Evolutionary conservation across 164 flowering plant genomes (phyloP).

Genomic region (Kalanchoe fedtschenkoi): DNA sequence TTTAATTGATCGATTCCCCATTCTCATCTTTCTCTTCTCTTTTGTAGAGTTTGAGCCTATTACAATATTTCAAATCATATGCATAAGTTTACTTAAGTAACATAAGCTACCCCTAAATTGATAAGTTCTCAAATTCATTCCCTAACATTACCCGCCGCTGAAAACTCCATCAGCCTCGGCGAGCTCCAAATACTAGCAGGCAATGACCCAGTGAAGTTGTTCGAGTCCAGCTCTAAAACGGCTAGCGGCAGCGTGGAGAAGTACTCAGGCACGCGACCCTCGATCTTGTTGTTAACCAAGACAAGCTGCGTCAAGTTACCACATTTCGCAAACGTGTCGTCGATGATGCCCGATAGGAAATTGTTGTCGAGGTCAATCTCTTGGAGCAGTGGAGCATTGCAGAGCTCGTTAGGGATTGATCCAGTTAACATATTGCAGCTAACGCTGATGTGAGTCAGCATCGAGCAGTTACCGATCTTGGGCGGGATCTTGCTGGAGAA

Average conservation of each 20-base stretch:
- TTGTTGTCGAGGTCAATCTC: slow-evolving; percentile 59
- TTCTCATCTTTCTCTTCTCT: too few relatives aligned
- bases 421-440: slow-evolving; percentile 47
- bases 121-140: too few relatives aligned
- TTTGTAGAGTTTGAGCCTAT: too few relatives aligned
- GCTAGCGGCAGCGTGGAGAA: slow-evolving; percentile 51
- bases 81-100: too few relatives aligned
- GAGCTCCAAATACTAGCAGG: slow-evolving; percentile 49
- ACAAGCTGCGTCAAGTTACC: slow-evolving; percentile 46
- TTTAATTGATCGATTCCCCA: too few relatives aligned
- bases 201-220: slow-evolving; percentile 52
- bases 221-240: slow-evolving; percentile 55
- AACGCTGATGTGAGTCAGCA: slow-evolving; percentile 39
- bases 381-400: slow-evolving; percentile 33
- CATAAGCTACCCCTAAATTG: too few relatives aligned
- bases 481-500: slow-evolving; percentile 51
- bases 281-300: slow-evolving; percentile 39
- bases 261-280: slow-evolving; percentile 53
- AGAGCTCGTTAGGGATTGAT: slow-evolving; percentile 46
- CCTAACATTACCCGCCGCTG: too few relatives aligned
- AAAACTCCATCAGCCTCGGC: slow-evolving; percentile 41
- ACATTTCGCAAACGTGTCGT: slow-evolving; percentile 37
- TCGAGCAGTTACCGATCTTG: slow-evolving; percentile 59
- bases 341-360: slow-evolving; percentile 38
- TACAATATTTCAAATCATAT: too few relatives aligned